A percentile compares a stretch with the other conserved stretches of the same genome.
Conservation (phyloP, 2,329 filamentous ascomycete genomes). For the Talaromyces sp. region DNA sequence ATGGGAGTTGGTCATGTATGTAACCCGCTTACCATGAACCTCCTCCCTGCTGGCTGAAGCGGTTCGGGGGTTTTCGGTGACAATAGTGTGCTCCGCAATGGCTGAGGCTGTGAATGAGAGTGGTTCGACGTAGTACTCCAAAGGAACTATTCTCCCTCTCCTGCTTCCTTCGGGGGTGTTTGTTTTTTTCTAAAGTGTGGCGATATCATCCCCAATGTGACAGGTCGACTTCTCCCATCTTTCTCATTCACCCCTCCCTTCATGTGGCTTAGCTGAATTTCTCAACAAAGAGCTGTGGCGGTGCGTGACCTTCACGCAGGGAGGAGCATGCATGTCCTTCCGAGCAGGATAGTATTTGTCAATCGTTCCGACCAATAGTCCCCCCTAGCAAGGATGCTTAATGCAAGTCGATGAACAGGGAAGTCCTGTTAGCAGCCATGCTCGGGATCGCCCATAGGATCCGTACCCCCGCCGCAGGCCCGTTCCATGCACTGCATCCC, state of each 20-base stretch:
- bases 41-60: slow-evolving; percentile 1
- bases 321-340: slow-evolving; percentile 6
- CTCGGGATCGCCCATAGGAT: slow-evolving; percentile 15
- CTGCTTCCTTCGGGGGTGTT: background rate
- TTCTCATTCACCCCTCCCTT: slow-evolving; percentile 8
- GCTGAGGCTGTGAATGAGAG: slow-evolving; percentile 9
- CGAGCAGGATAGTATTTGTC: slow-evolving; percentile 18
- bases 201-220: slow-evolving; percentile 16
- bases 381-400: background rate
- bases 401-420: slow-evolving; percentile 13
- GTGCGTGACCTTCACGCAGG: slow-evolving; percentile 15
- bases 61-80: slow-evolving; percentile 23
- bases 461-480: slow-evolving; percentile 2
- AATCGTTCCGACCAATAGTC: background rate
- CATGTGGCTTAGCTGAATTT: slow-evolving; percentile 19
- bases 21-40: slow-evolving; percentile 13
- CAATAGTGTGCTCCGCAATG: slow-evolving; percentile 8
- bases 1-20: slow-evolving; percentile 9
- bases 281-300: slow-evolving; percentile 18
- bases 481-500: slow-evolving; percentile 12
- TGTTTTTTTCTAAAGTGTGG: background rate
- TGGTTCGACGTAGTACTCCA: background rate
- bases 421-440: slow-evolving; percentile 3
- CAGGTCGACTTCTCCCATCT: slow-evolving; percentile 10
- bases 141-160: background rate